Conservation (phyloP, 371 early-diverging fungal genomes). For the Mortierella sp. region DNA sequence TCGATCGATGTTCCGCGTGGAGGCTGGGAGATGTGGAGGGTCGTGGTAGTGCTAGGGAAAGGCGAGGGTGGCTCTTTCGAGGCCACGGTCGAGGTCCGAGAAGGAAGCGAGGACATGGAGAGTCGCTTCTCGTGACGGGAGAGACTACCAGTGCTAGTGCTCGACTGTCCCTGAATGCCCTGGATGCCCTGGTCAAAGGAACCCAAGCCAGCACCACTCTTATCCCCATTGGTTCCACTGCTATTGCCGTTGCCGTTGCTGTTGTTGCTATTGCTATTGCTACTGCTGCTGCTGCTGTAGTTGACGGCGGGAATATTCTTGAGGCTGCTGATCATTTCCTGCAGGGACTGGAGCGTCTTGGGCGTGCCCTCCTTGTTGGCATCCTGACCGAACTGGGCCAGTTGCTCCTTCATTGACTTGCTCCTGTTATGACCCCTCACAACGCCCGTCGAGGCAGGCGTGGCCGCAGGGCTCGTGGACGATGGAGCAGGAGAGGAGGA, state of each 20-base stretch:
- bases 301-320: conserved; percentile 55
- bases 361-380: not conserved
- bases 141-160: not conserved
- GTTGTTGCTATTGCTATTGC: not conserved
- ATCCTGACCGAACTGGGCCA: not conserved
- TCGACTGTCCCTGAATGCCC: too few species aligned
- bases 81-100: not conserved
- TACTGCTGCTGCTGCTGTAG: conserved; percentile 3
- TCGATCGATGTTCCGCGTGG: not conserved
- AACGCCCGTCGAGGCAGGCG: not conserved
- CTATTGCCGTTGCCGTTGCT: not conserved
- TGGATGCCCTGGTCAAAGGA: too few species aligned
- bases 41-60: not conserved
- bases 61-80: too few species aligned
- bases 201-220: too few species aligned
- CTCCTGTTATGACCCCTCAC: not conserved
- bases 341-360: conserved; percentile 53
- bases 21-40: not conserved
- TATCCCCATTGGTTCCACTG: too few species aligned
- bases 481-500: too few species aligned
- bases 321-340: conserved; percentile 62
- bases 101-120: conserved; percentile 26
- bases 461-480: not conserved
- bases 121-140: conserved; percentile 46
- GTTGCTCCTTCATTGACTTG: conserved; percentile 9